Percentiles rank a stretch among this genome's conserved stretches.
phyloP scores from a whole-genome alignment of 2,329 filamentous ascomycete genomes.

The Arthrobotrys iridis region DNA sequence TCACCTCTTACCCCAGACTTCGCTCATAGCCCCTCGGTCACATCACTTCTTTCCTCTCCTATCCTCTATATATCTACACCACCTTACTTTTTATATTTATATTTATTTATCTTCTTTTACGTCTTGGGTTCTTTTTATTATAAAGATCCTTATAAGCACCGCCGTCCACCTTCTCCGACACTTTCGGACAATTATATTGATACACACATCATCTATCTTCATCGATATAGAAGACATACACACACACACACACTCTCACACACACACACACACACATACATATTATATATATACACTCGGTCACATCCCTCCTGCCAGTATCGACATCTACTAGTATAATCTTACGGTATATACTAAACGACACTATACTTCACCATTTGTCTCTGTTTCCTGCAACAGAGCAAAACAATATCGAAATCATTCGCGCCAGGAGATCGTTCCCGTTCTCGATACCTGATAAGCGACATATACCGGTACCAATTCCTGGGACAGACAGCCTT shows the following conservation, averaged over 20 bases:
- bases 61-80: neutral
- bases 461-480: slow-evolving; percentile 19
- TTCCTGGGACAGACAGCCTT: slow-evolving; percentile 22
- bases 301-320: neutral
- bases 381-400: no score
- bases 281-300: neutral
- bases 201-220: neutral
- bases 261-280: neutral
- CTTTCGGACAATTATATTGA: neutral
- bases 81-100: slow-evolving; percentile 7
- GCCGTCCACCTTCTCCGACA: neutral
- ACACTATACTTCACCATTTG: neutral
- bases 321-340: no score
- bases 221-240: neutral
- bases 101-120: slow-evolving; percentile 3
- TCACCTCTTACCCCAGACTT: slow-evolving; percentile 52
- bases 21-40: slow-evolving; percentile 1
- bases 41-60: neutral
- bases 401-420: slow-evolving; percentile 1
- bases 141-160: no score
- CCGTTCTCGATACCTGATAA: slow-evolving; percentile 39
- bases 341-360: neutral
- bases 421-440: slow-evolving; percentile 10
- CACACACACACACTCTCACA: neutral
- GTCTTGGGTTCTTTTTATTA: no score